Base-by-base conservation (phyloP, 2,329 filamentous ascomycete genomes). In the Pyricularia sp. region DNA sequence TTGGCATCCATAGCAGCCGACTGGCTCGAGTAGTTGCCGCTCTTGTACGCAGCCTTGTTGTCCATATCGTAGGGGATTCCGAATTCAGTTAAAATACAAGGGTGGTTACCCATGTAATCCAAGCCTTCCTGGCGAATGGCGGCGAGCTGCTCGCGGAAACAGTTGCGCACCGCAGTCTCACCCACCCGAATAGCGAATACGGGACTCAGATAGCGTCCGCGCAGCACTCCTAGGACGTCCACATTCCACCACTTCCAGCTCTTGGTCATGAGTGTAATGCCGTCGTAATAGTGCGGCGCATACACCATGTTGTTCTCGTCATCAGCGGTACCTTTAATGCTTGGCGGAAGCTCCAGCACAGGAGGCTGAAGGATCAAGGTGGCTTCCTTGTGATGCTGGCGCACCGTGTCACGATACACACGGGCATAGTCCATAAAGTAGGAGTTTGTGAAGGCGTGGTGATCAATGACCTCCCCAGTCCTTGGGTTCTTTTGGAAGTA, bases 21-120 rank as follows among this genome's bases (percentile, higher is more conserved):
- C 77, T 99, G 95, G 74, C 92, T 97, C 64, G 91, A 90, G 79
- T 97, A 99, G 78, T 99, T 92, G 9, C 96, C 95, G 6, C 93
- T 97, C 79, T 93, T 92, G 80, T 99, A 99, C 0, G 95, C 95
- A 75, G 95, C 85, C 79, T 97, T 94, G 72, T 97, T 90, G 75
- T 99, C 94, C 96, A 99, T 98, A 76, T 99, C 95, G 76, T 97
- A 99, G 0, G 95, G 95, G 70, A 99, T 97, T 9, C 95, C 95
- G 75, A 98, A 98, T 77, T 99, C 95, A 0, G 93, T 96, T 78
- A 97, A 88, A 4, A 99, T 80, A 73, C 93, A 93, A 0, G 95
- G 95, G 73, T 96, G 94, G 26, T 91, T 88, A 25, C 95, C 95
- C 83, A 93, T 92, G 70, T 93, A 89, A 69, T 97, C 90, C n/a